Evolutionary conservation across 2,329 filamentous ascomycete species (phyloP).

Genomic region (Sarocladium oryzae): DNA sequence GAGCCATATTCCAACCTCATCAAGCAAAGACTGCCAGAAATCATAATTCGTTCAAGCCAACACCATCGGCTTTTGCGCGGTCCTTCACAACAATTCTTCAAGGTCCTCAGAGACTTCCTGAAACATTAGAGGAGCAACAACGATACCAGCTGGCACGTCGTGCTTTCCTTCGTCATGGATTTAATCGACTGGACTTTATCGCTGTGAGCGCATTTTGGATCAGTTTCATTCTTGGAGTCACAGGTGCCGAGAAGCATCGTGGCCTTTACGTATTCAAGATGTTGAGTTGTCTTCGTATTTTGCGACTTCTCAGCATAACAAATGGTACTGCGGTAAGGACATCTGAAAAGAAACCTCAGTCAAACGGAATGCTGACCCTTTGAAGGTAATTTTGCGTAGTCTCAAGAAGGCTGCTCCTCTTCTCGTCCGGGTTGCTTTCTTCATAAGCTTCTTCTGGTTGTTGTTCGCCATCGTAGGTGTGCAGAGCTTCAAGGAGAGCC

Average conservation of each 20-base stretch:
- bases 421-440: conserved; percentile 85
- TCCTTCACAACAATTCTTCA: conserved; percentile 77
- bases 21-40: conserved; percentile 61
- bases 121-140: conserved; percentile 69
- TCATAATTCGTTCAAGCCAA: conserved; percentile 33
- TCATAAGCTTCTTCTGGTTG: conserved; percentile 96
- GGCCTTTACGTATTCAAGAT: conserved; percentile 91
- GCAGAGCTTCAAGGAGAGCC: conserved; percentile 87
- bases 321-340: conserved; percentile 78
- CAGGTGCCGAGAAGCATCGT: conserved; percentile 58
- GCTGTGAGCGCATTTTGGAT: conserved; percentile 96
- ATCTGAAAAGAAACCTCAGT: no score
- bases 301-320: conserved; percentile 84
- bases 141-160: conserved; percentile 80
- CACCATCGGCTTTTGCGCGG: conserved; percentile 62
- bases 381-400: conserved; percentile 91
- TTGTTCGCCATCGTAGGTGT: conserved; percentile 95
- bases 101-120: conserved; percentile 47
- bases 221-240: conserved; percentile 67
- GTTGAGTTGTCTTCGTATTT: conserved; percentile 89
- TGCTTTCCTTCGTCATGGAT: conserved; percentile 89
- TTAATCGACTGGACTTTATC: conserved; percentile 91
- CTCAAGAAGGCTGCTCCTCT: conserved; percentile 91
- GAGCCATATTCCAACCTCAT: conserved; percentile 74
- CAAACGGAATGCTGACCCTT: no score